phyloP scores from a whole-genome alignment of 768 basidiomycete species.

The Boletus vinaceobasis region DNA sequence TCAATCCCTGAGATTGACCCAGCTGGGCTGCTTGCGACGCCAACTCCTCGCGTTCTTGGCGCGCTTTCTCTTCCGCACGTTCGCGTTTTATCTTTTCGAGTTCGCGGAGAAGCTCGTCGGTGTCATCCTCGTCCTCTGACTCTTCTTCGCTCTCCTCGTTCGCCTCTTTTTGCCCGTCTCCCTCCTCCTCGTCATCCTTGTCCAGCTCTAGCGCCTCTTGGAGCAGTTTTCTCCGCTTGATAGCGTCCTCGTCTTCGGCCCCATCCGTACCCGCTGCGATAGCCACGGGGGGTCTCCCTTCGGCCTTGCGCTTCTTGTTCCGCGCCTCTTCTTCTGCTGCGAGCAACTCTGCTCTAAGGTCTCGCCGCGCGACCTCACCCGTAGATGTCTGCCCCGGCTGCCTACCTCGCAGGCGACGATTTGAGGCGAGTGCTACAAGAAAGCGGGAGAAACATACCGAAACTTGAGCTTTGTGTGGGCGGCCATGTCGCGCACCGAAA shows the following conservation, averaged over 20 bases:
- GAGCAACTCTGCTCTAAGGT: constrained; percentile 80
- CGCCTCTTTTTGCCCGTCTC: constrained; percentile 35
- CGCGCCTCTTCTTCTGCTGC: constrained; percentile 83
- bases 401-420: constrained; percentile 31
- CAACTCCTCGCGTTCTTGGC: constrained; percentile 73
- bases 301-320: constrained; percentile 90
- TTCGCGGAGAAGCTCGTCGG: constrained; percentile 90
- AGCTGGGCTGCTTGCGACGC: constrained; percentile 62
- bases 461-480: constrained; percentile 98
- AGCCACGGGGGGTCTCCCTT: constrained; percentile 50
- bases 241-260: constrained; percentile 61
- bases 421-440: not conserved
- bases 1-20: constrained; percentile 70
- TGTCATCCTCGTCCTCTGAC: constrained; percentile 59
- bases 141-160: constrained; percentile 51
- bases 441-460: constrained; percentile 47
- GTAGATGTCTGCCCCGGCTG: constrained; percentile 89
- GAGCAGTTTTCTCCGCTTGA: constrained; percentile 83
- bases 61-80: constrained; percentile 87
- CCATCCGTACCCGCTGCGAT: constrained; percentile 25
- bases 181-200: constrained; percentile 75
- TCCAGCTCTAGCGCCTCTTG: constrained; percentile 87
- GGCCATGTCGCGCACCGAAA: constrained; percentile 91
- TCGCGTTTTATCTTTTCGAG: constrained; percentile 98
- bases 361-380: constrained; percentile 71